Base-by-base conservation (phyloP, 495 filamentous ascomycete species). In the Tuber brumale region DNA sequence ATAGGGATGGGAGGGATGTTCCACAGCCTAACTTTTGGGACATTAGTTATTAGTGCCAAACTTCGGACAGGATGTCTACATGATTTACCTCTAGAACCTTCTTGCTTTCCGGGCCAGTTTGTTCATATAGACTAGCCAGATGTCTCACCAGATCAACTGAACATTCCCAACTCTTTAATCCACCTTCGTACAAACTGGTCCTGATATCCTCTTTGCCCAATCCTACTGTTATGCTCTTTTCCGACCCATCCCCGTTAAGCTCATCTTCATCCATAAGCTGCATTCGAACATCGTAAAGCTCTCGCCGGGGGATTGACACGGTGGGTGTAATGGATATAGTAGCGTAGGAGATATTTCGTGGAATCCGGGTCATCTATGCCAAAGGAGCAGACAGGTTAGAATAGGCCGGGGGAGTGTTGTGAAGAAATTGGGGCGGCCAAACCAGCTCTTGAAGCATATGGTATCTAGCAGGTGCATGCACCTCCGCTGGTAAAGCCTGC, bases 131-230 rank as follows among this genome's bases (percentile, higher is more conserved):
- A 18, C 18, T 35, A 2, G 84, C 85, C 31, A 95, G 85, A 74
- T 93, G 88, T 80, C 88, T 91, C 23, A 93, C 94, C 31, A 99
- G 85, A 85, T 98, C 95, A 73, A 96, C 85, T 18, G 92, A 91
- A 85, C 95, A 97, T 85, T 99, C 95, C 95, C 95, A 99, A 78
- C 93, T 97, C 86, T 99, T 98, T 85, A 97, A 94, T n/a, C 95
- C 95, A 51, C 95, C 95, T 84, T 99, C 95, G 84, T 99, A 99
- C 81, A 97, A 90, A 77, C 92, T 91, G 19, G 93, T 92, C 83
- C 90, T 92, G 81, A 99, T 90, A 83, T 99, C 95, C 76, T 92
- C 91, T 81, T 92, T 87, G 45, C 91, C 93, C 16, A 95, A 86
- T 35, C 90, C 90, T 31, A 88, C 77, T 9, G 76, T 27, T 0